Percentiles rank a stretch among this genome's conserved stretches.
phyloP scores from a whole-genome alignment of 2,329 filamentous ascomycete genomes.

The Rutstroemia sp. region DNA sequence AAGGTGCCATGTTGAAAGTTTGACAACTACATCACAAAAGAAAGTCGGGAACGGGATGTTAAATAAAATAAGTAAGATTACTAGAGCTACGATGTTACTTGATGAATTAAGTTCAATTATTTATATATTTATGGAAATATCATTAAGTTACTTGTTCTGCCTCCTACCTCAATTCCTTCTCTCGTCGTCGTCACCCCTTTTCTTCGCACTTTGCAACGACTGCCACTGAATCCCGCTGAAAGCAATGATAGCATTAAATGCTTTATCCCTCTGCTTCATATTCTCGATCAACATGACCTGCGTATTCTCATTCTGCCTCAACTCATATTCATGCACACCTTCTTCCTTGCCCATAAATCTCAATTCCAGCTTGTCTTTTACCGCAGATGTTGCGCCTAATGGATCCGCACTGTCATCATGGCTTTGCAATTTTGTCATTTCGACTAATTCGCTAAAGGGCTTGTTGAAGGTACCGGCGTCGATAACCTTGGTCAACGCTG shows the following conservation, averaged over 20 bases:
- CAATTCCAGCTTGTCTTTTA: slow-evolving; percentile 16
- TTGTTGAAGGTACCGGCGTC: slow-evolving; percentile 8
- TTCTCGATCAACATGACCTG: slow-evolving; percentile 18
- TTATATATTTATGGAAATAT: no score
- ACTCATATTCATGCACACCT: background rate
- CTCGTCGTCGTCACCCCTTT: no score
- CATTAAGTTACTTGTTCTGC: no score
- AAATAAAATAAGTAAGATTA: no score
- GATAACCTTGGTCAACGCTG: background rate
- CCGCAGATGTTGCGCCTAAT: slow-evolving; percentile 12
- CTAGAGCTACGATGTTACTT: no score
- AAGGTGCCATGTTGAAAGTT: no score
- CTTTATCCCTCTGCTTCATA: slow-evolving; percentile 29
- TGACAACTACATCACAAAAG: no score
- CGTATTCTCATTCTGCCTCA: slow-evolving; percentile 9
- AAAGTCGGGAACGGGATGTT: no score
- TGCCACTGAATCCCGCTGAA: slow-evolving; percentile 32
- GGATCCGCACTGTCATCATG: slow-evolving; percentile 8
- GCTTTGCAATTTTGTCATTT: slow-evolving; percentile 18
- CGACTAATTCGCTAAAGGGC: slow-evolving; percentile 11
- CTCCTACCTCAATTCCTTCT: no score
- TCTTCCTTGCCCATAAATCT: slow-evolving; percentile 8
- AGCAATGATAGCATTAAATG: slow-evolving; percentile 31
- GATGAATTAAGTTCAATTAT: no score
- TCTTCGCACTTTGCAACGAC: slow-evolving; percentile 20